phyloP scores from a whole-genome alignment of 1,139 yeast species.

The Debaryomycetaceae sp. region DNA sequence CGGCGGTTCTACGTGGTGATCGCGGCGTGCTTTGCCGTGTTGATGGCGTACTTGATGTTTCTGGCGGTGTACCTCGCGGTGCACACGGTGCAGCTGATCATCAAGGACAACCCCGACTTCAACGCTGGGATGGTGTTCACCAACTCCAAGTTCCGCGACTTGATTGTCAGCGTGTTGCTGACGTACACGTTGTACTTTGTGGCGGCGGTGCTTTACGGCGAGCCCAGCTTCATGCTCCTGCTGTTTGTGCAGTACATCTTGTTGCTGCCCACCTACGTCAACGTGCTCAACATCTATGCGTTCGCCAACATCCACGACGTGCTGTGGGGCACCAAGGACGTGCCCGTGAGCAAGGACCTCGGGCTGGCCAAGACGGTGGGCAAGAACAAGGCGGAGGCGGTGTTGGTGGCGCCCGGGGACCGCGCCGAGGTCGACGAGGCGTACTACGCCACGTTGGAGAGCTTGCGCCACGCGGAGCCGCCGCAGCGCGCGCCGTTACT shows the following conservation, averaged over 20 bases:
- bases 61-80: constrained; percentile 85
- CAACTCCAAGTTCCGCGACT: constrained; percentile 70
- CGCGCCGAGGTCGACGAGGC: constrained; percentile 57
- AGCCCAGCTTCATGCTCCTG: constrained; percentile 77
- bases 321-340: constrained; percentile 87
- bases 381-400: constrained; percentile 54
- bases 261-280: constrained; percentile 71
- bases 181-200: constrained; percentile 79
- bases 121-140: constrained; percentile 48
- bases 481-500: constrained; percentile 17
- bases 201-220: constrained; percentile 70
- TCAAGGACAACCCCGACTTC: constrained; percentile 32
- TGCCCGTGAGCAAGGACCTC: constrained; percentile 56
- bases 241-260: constrained; percentile 67
- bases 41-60: constrained; percentile 48
- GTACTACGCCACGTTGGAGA: constrained; percentile 49
- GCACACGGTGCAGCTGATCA: constrained; percentile 49
- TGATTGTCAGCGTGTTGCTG: constrained; percentile 79
- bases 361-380: constrained; percentile 62
- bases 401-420: constrained; percentile 64
- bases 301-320: constrained; percentile 84
- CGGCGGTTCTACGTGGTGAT: constrained; percentile 40
- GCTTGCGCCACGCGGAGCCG: constrained; percentile 31
- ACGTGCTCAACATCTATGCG: constrained; percentile 76
- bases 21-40: constrained; percentile 38